Evolutionary conservation across 164 flowering plant genomes (phyloP), one percentile per base, ranked within the genome.

Genomic region (Piper longum): DNA sequence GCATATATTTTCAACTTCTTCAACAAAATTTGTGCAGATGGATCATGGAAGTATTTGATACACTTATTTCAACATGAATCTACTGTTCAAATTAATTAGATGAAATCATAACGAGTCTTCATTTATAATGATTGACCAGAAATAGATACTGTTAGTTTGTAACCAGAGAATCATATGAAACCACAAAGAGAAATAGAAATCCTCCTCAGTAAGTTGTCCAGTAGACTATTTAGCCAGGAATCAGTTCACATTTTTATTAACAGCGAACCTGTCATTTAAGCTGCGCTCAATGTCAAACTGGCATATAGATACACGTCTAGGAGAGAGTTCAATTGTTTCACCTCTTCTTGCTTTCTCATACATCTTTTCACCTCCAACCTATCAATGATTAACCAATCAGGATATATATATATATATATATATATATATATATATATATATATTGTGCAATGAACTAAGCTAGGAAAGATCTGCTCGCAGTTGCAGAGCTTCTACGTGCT

Each of bases 331-430:
- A 60, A 93, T 66, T 62, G 77, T 85, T 78, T 93, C 97, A 68
- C 97, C 99, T 78, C 85, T 82, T 75, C 99, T 88, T 71, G 99
- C 99, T 76, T 90, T 93, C 39, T 90, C 97, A 71, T 93, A 90
- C 97, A 93, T 82, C 79, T 76, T 93, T 72, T 90, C 99, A 61
- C 99, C 97, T 44, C 96, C 93, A 60, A 93, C 96, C 97, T 93
- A 69, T 69, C 65, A 62, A 60, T 44, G 54, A 6, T 36, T 41
- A 57, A 57, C 42, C 26, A 57, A 57, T 18, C 26, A 6, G 17
- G 18, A 13, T 11, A 41, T 41, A 16, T 3, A 60, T 5, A 42
- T 48, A 2, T 11, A 19, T 60, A 26, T 26, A 26, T 26, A 4
- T 52, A 3, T 18, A 44, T 41, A 16, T 3, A 60, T 5, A 42